Base-by-base conservation (phyloP, 176 grass and related monocot genomes). In the Rhynchospora tenuis region DNA sequence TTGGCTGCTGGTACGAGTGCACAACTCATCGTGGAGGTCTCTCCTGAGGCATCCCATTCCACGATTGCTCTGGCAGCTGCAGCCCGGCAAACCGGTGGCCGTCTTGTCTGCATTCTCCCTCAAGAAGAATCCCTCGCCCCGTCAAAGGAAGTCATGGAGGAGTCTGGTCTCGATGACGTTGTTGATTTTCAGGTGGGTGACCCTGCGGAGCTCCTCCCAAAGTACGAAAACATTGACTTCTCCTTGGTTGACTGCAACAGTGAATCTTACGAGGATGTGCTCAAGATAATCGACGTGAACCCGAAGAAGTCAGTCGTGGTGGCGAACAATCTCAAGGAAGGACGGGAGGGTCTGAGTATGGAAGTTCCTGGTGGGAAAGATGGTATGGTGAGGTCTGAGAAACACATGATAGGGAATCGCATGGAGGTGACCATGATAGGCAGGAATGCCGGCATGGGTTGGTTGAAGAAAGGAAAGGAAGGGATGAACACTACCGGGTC, bases 371-470 rank as follows among this genome's bases (percentile, higher is more conserved):
- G 56, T 16, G 2, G 74, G 3, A 82, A 62, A 45, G 64, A 66
- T 0, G 67, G 65, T 15, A 59, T 0, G 4, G 78, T 89, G 26
- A 33, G 87, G 7, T 85, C 87, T 2, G 64, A 85, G 83, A 89
- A 83, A 79, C 88, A 83, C 24, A 75, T 85, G 33, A 86, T 80
- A 33, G 88, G 84, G 14, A 63, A 86, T 1, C 84, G 84, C 17
- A 86, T 90, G 84, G 88, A 90, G 72, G 88, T 86, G 33, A 90
- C 81, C 15, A 73, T 86, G 84, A 84, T 86, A 4, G 88, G 84
- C 10, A 83, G 19, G 84, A 84, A 75, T 12, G 84, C 55, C 0
- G 80, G 47, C 46, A 31, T 58, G 67, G 50, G 27, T 52, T 55
- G 9, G 42, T n/a, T 24, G 70, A 64, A 29, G 16, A 22, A 31